A percentile compares a stretch with the other conserved stretches of the same genome.
These are phyloP conservation scores for Setomelanomma holmii DNA, from an alignment of 2,329 filamentous ascomycete genomes.

Conservation along the genomic window DNA sequence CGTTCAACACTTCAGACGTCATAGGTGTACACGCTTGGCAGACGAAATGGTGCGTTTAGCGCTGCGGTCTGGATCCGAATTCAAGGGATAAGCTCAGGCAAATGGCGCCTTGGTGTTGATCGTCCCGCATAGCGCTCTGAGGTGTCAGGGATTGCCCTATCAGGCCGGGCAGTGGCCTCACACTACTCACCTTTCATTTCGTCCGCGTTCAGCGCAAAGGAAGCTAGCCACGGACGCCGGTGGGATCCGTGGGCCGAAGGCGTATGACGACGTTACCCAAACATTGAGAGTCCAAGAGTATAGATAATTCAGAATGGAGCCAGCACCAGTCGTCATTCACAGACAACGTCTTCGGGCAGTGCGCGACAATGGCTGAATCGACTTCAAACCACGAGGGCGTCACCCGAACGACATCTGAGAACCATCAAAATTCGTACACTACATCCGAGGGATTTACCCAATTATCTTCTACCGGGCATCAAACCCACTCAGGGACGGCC, in stretches of 20 bases:
- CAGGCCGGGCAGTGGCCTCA: conserved; percentile 1
- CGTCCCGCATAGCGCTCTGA: conserved; percentile 9
- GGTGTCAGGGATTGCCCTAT: conserved; percentile 10
- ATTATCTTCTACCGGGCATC: conserved; percentile 3
- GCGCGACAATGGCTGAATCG: conserved; percentile 21
- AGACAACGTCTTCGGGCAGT: background rate
- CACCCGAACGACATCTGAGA: conserved; percentile 6
- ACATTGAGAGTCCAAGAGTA: background rate
- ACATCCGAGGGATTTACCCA: background rate
- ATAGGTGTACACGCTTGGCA: background rate
- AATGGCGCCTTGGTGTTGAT: conserved; percentile 1
- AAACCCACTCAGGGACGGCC: background rate
- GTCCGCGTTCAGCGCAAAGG: conserved; percentile 17
- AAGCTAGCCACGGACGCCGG: conserved; percentile 14
- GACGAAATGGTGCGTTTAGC: background rate
- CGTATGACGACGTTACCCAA: conserved; percentile 9
- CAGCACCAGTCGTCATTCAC: background rate
- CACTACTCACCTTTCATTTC: conserved; percentile 8
- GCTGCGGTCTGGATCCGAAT: conserved; percentile 1
- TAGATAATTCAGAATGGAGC: background rate
- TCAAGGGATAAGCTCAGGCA: background rate
- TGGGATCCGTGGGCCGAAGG: conserved; percentile 13
- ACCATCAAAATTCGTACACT: conserved; percentile 1
- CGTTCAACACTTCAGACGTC: background rate
- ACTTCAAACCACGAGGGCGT: conserved; percentile 14